Conservation (phyloP, 257 asterid genomes). For the Thymus mandschuricus region DNA sequence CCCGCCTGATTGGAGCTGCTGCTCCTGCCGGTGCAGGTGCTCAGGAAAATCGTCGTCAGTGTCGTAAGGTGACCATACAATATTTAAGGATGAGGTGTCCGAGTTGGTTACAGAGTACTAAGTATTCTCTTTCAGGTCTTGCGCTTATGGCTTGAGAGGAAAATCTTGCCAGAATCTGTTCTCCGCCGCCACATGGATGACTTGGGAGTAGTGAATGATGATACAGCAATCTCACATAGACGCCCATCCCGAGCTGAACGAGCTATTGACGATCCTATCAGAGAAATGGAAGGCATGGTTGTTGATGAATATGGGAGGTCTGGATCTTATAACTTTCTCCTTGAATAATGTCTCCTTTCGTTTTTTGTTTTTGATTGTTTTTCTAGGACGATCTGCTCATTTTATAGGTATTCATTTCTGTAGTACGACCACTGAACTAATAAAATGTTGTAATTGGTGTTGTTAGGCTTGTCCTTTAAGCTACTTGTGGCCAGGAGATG, state of each 20-base stretch:
- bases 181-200: constrained; percentile 77
- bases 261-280: constrained; percentile 89
- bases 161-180: constrained; percentile 80
- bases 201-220: constrained; percentile 59
- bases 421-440: constrained; percentile 11
- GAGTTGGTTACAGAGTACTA: constrained; percentile 34
- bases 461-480: too few species aligned
- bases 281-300: constrained; percentile 97
- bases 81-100: constrained; percentile 13
- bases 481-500: too few species aligned
- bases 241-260: constrained; percentile 95
- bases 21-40: constrained; percentile 89
- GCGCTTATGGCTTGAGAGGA: constrained; percentile 96
- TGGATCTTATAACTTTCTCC: constrained; percentile 27
- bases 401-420: constrained; percentile 5
- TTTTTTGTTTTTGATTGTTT: constrained; percentile 8
- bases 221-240: constrained; percentile 58
- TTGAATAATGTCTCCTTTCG: constrained; percentile 19
- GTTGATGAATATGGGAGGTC: constrained; percentile 98
- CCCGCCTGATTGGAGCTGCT: constrained; percentile 86
- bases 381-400: constrained; percentile 24
- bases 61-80: constrained; percentile 70
- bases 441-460: constrained; percentile 25
- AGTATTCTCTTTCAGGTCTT: constrained; percentile 57
- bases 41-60: constrained; percentile 92